Evolutionary conservation across 768 basidiomycete genomes (phyloP).

Genomic region (Boletus rufocinnamomeus): DNA sequence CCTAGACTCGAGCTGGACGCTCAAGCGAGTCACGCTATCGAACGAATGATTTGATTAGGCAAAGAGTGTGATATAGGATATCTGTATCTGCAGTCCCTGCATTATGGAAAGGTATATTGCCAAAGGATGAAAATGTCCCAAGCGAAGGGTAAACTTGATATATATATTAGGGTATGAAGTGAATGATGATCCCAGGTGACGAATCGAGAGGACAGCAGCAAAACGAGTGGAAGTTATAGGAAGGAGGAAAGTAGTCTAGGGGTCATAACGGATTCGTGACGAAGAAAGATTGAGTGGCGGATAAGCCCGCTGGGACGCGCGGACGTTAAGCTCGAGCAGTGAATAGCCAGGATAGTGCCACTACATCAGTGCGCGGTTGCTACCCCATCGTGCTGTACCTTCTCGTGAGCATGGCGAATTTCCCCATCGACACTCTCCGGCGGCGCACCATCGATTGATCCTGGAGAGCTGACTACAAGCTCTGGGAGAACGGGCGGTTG

Average conservation of each 20-base stretch:
- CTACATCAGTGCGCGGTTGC: constrained; percentile 20
- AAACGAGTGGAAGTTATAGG: constrained; percentile 23
- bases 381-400: constrained; percentile 27
- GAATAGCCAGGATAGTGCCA: background rate
- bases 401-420: constrained; percentile 17
- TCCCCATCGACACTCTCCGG: constrained; percentile 19
- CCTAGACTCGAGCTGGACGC: background rate
- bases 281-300: background rate
- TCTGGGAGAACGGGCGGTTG: constrained; percentile 37
- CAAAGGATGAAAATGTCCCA: background rate
- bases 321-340: background rate
- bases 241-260: background rate
- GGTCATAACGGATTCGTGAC: constrained; percentile 3
- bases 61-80: constrained; percentile 14
- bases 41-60: constrained; percentile 3
- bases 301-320: background rate
- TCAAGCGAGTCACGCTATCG: background rate
- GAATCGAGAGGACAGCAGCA: background rate
- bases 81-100: background rate
- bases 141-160: background rate
- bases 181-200: constrained; percentile 1
- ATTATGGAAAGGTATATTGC: background rate
- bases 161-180: constrained; percentile 11
- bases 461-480: constrained; percentile 37
- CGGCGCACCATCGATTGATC: constrained; percentile 33